phyloP scores from a whole-genome alignment of 345 rosid species.

The Citrus medica region DNA sequence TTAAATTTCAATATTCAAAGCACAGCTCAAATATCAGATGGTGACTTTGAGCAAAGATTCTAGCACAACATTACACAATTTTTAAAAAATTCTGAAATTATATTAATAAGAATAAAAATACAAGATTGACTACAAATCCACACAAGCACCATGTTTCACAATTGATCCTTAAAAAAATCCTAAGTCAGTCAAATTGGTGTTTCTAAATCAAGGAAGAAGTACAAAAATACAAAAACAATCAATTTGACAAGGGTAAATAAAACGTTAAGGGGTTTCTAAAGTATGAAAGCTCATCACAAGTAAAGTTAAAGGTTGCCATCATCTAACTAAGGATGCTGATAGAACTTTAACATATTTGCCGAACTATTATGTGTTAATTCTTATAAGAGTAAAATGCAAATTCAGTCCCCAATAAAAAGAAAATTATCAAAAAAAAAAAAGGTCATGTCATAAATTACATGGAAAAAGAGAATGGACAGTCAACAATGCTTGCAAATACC shows the following conservation, averaged over 20 bases:
- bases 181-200: background rate
- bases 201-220: background rate
- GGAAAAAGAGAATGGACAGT: background rate
- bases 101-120: background rate
- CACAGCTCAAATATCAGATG: background rate
- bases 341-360: background rate
- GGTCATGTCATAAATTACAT: background rate
- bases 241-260: background rate
- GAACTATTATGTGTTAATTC: background rate
- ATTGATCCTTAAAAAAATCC: background rate
- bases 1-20: background rate
- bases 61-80: background rate
- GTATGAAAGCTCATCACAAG: background rate
- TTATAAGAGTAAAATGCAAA: background rate
- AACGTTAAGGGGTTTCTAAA: background rate
- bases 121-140: background rate
- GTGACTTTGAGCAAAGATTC: background rate
- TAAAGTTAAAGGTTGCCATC: background rate
- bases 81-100: background rate
- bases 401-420: background rate
- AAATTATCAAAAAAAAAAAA: background rate
- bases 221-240: background rate
- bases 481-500: background rate
- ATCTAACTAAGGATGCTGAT: background rate
- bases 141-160: background rate